Evolutionary conservation across 2,329 filamentous ascomycete genomes (phyloP).

Genomic region (Fusarium subtropicale): DNA sequence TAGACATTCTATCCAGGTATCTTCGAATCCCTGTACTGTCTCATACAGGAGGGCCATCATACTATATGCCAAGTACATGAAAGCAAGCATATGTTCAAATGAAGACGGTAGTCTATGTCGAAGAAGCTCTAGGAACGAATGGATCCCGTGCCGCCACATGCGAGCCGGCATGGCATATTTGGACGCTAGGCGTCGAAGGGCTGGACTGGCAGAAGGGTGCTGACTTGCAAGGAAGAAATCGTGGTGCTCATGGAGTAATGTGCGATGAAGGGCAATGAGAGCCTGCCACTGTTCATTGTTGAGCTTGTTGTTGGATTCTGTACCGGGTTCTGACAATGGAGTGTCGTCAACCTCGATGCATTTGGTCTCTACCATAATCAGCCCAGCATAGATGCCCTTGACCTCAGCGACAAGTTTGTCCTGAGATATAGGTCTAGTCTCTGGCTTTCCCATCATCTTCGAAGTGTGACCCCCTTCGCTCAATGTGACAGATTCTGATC

Average conservation of each 20-base stretch:
- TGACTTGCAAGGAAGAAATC: conserved; percentile 90
- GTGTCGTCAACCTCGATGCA: conserved; percentile 84
- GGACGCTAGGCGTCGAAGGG: conserved; percentile 74
- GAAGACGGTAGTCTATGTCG: conserved; percentile 79
- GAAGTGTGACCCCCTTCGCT: background rate
- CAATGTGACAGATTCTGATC: too few relatives aligned
- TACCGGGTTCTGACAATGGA: conserved; percentile 58
- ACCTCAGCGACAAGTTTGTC: conserved; percentile 85
- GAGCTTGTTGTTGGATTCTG: conserved; percentile 57
- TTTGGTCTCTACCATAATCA: conserved; percentile 88
- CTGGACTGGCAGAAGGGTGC: conserved; percentile 79
- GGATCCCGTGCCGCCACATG: conserved; percentile 95
- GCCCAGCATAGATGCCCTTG: conserved; percentile 82
- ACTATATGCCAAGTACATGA: conserved; percentile 88
- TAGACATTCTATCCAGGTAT: conserved; percentile 94
- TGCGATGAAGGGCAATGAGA: conserved; percentile 83
- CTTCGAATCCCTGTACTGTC: conserved; percentile 82
- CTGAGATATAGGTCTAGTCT: conserved; percentile 67
- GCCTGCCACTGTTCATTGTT: conserved; percentile 84
- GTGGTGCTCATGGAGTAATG: conserved; percentile 82
- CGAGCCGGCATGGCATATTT: conserved; percentile 92
- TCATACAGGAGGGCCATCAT: conserved; percentile 91
- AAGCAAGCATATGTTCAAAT: conserved; percentile 88
- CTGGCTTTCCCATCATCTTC: conserved; percentile 26
- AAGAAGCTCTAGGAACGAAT: conserved; percentile 82